phyloP scores from a whole-genome alignment of 306 rosid species.

The Prunus kanzakura region DNA sequence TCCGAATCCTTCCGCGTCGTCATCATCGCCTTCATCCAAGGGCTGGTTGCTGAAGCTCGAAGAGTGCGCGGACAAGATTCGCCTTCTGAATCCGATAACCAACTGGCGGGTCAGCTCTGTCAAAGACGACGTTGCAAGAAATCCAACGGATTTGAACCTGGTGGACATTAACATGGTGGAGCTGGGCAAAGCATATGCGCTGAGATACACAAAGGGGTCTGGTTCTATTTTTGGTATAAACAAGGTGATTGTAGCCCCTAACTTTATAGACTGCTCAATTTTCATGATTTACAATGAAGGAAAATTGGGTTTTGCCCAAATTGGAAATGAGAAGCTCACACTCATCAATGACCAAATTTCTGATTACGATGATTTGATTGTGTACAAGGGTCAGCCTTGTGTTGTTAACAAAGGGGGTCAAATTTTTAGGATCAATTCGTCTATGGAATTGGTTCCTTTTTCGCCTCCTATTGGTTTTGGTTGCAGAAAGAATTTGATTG shows the following conservation, averaged over 20 bases:
- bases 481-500: constrained; percentile 64
- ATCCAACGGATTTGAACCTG: constrained; percentile 7
- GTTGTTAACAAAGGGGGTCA: constrained; percentile 67
- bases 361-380: constrained; percentile 57
- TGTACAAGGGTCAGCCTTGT: constrained; percentile 47
- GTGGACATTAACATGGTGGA: constrained; percentile 23
- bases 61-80: constrained; percentile 20
- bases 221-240: constrained; percentile 12
- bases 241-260: constrained; percentile 48
- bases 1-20: not conserved
- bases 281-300: constrained; percentile 41
- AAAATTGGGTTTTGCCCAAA: constrained; percentile 41
- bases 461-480: constrained; percentile 64
- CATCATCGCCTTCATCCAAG: not conserved
- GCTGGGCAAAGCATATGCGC: constrained; percentile 17
- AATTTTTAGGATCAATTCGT: constrained; percentile 55
- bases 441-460: constrained; percentile 40
- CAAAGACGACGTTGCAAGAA: not conserved
- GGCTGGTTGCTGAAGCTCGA: constrained; percentile 33
- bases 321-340: constrained; percentile 39
- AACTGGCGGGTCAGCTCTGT: constrained; percentile 3
- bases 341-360: constrained; percentile 37
- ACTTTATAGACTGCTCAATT: constrained; percentile 28
- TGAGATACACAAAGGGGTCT: not conserved
- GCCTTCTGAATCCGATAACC: constrained; percentile 24